A percentile compares a stretch with the other conserved stretches of the same genome.
Conservation (phyloP, 2,329 filamentous ascomycete species). For the Epichloe uncinata region DNA sequence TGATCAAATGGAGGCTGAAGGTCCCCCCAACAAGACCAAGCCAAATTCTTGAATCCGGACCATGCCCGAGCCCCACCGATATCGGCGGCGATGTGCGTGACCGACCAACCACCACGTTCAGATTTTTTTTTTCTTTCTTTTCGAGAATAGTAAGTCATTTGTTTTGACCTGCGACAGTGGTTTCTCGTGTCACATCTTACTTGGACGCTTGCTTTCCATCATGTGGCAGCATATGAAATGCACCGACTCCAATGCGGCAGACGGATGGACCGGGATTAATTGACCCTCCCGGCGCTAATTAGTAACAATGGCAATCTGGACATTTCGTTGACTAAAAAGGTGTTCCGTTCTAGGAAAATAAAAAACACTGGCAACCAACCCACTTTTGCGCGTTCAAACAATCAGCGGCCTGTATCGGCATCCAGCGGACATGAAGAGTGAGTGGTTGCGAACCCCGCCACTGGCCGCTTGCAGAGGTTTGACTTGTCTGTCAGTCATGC, state of each 20-base stretch:
- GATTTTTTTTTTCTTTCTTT: not conserved
- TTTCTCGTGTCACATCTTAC: not conserved
- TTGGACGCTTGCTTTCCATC: not conserved
- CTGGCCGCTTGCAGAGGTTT: constrained; percentile 1
- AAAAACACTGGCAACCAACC: too few relatives aligned
- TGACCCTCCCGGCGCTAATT: not conserved
- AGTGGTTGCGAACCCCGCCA: constrained; percentile 1
- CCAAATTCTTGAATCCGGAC: not conserved
- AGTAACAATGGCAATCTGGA: not conserved
- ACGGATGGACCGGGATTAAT: not conserved
- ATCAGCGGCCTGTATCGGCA: constrained; percentile 9
- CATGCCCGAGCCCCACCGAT: not conserved
- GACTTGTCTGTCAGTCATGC: not conserved
- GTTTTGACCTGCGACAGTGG: not conserved
- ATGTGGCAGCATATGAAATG: not conserved
- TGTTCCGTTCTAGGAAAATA: constrained; percentile 1
- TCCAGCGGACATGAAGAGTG: constrained; percentile 3
- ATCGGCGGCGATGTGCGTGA: not conserved
- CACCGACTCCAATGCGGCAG: not conserved
- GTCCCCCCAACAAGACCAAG: not conserved
- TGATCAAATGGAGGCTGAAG: not conserved
- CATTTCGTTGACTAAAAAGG: constrained; percentile 4
- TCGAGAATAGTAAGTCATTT: not conserved
- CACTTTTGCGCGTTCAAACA: constrained; percentile 1
- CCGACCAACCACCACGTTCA: not conserved